A percentile compares a stretch with the other conserved stretches of the same genome.
These are phyloP conservation scores for Effrenium voratum DNA, from an alignment of 73 alveolate species.

Conservation along the genomic window DNA sequence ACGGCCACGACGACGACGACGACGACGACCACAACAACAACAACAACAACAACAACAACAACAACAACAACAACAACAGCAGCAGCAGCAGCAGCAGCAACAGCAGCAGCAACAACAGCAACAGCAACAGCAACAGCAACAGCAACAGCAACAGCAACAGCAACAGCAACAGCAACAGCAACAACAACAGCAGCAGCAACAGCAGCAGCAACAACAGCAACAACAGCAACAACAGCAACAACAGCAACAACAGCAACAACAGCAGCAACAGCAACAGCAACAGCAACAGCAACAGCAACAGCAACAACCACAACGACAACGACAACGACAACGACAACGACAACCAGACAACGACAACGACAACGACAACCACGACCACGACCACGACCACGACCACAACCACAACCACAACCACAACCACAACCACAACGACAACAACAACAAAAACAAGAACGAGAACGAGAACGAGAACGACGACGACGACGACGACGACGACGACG, in stretches of 20 bases:
- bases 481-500: background rate
- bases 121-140: background rate
- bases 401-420: background rate
- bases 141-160: background rate
- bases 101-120: no score
- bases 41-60: no score
- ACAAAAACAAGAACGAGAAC: background rate
- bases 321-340: background rate
- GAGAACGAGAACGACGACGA: background rate
- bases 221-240: background rate
- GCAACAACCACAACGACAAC: background rate
- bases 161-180: background rate
- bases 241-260: background rate
- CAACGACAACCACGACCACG: background rate
- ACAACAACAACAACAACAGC: no score
- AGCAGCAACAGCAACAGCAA: background rate
- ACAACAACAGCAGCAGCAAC: background rate
- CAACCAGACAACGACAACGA: background rate
- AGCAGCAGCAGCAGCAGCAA: no score
- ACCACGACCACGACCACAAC: background rate
- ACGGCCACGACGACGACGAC: no score
- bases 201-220: background rate
- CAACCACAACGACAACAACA: background rate
- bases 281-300: background rate
- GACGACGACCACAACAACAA: no score